Conservation (phyloP, 768 basidiomycete species). For the Lanmaoa pseudosensibilis region DNA sequence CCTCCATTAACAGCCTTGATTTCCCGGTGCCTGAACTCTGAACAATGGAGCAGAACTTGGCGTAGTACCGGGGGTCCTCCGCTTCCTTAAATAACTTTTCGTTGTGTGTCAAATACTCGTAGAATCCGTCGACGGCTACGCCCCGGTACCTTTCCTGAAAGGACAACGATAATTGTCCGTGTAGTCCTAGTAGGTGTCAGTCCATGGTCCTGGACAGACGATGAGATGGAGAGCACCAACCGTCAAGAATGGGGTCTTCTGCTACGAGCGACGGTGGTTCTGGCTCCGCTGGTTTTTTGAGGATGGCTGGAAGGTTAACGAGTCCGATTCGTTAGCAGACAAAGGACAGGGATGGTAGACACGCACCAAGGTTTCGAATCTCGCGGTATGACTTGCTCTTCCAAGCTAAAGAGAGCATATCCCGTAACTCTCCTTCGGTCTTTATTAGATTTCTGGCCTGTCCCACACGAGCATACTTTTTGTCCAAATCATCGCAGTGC, state of each 20-base stretch:
- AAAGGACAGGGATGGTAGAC: no score
- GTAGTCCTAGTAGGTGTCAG: neutral
- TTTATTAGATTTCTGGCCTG: neutral
- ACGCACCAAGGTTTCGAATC: neutral
- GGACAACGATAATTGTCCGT: no score
- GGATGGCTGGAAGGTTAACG: no score
- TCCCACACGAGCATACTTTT: no score
- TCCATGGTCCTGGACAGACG: neutral
- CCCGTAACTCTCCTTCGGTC: neutral
- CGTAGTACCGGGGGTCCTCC: neutral
- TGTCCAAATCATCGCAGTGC: no score
- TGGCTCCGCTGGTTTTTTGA: neutral
- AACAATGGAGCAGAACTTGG: neutral
- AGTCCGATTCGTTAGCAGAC: no score
- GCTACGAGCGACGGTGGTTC: neutral
- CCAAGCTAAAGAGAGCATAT: neutral
- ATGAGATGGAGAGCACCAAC: neutral
- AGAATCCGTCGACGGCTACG: constrained; percentile 15
- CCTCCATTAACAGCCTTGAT: constrained; percentile 15
- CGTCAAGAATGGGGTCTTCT: neutral
- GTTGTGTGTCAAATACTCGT: constrained; percentile 17
- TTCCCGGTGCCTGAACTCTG: constrained; percentile 18
- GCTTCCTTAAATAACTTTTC: constrained; percentile 2
- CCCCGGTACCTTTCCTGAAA: neutral
- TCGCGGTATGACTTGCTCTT: neutral